Base-by-base conservation (phyloP, 495 filamentous ascomycete species). In the Penicillium psychrofluorescens region DNA sequence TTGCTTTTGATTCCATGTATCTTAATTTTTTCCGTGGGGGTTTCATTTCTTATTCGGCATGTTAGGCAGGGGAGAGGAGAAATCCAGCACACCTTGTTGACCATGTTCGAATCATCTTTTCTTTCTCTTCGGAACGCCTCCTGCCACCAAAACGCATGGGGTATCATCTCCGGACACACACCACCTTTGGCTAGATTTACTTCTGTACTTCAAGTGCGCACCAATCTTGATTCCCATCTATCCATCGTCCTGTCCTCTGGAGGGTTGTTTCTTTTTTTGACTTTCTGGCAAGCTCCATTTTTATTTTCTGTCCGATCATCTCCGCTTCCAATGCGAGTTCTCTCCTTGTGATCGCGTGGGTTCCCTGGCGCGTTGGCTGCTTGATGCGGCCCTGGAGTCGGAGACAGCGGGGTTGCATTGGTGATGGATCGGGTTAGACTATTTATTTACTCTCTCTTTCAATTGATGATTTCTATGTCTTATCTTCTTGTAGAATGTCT, bases 1-100 rank as follows among this genome's bases (percentile, higher is more conserved):
- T 55, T 46, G 40, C 36, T 62, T 56, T 58, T 49, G 22, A 22
- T 62, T 65, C 63, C 59, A 49, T 70, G 67, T 70, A 70, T 67
- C 67, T 68, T 68, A 67, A 56, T 22, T 22, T 22, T 22, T 22
- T 22, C 4, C 22, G 22, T 22, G 22, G 22, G 22, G 51, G 61
- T 63, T 48, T 62, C 46, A 43, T 54, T 46, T 53, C 51, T 49
- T 64, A 57, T 61, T 53, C 43, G 59, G 62, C 48, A 55, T 58
- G 58, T 54, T 56, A 46, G 6, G 2, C 44, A 42, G 51, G 47
- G 53, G 44, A 12, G 47, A 49, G 40, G 38, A 43, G 41, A 50
- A 57, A 49, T 61, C 48, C 57, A 51, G 46, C 55, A 22, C 22
- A 22, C 52, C 54, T 52, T 54, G 59, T 61, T 60, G 22, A 56